Evolutionary conservation across 2,329 filamentous ascomycete genomes (phyloP).

Genomic region (Aspergillus flavus): DNA sequence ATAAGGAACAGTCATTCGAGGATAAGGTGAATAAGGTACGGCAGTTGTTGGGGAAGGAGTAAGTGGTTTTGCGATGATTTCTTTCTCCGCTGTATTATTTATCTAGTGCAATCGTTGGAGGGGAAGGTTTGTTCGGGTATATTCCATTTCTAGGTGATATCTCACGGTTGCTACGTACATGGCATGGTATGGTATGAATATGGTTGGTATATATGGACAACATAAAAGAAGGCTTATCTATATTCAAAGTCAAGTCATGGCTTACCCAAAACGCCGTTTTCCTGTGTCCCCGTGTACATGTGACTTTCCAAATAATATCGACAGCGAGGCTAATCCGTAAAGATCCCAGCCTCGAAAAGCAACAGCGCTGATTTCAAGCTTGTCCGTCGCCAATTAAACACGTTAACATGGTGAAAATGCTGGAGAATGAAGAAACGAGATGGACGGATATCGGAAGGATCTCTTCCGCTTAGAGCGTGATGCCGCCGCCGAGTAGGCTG

Average conservation of each 20-base stretch:
- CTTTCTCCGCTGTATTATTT: neutral
- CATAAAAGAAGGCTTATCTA: constrained; percentile 7
- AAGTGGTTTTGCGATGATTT: neutral
- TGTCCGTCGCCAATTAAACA: constrained; percentile 2
- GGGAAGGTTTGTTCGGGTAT: neutral
- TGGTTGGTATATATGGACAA: constrained; percentile 1
- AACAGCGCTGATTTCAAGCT: constrained; percentile 6
- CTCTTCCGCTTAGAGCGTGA: constrained; percentile 30
- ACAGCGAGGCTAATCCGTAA: neutral
- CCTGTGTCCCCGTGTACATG: constrained; percentile 1
- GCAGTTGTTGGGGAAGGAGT: constrained; percentile 48
- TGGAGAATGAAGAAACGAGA: neutral
- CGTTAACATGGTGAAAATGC: constrained; percentile 10
- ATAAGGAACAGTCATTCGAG: constrained; percentile 79
- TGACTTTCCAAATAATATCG: neutral
- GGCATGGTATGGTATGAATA: neutral
- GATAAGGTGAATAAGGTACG: constrained; percentile 73
- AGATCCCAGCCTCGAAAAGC: constrained; percentile 2
- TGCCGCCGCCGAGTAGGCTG: constrained; percentile 42
- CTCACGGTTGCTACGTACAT: constrained; percentile 3
- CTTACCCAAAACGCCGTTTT: constrained; percentile 10
- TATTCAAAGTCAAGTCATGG: constrained; percentile 9
- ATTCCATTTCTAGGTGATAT: neutral
- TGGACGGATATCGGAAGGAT: neutral
- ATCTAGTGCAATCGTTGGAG: neutral